Base-by-base conservation (phyloP, 345 rosid species). In the Trapa incisa region DNA sequence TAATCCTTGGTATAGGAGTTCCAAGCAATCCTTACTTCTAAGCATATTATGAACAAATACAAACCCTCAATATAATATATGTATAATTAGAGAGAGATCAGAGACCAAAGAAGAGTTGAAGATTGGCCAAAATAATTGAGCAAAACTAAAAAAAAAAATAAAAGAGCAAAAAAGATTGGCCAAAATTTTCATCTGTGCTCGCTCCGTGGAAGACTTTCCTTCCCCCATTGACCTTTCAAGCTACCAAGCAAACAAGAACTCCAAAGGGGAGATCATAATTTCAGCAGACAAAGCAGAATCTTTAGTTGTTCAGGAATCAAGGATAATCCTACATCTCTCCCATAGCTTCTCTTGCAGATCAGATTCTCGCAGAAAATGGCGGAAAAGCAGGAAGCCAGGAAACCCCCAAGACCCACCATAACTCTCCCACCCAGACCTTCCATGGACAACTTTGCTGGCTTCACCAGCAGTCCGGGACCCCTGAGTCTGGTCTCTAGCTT, bases 401-500 rank as follows among this genome's bases (percentile, higher is more conserved):
- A 79, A 22, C 79, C 80, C 0, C 50, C 84, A 37, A 83, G 85
- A 47, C 97, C 97, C 0, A 81, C 96, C 39, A 86, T 89, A 68
- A 79, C 85, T 37, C 79, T 89, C 33, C 99, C 99, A 17, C 84
- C 88, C 33, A 75, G 91, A 50, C 84, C 86, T 4, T 68, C 88
- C 39, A 70, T 78, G 79, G 83, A 87, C 17, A 64, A 78, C 70
- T 47, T 81, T 37, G 84, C 78, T 63, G 95, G 89, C 37, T 68
- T 67, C 35, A 76, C 70, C 38, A 29, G 80, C 9, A 91, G 99
- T 75, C 97, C 99, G 8, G 97, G 97, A 0, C 99, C 99, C 53
- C 78, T 91, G 91, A 86, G 95, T 48, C 79, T 94, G 67, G 91
- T 94, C 70, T 86, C 96, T 6, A 80, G 88, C 69, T 85, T 94